Evolutionary conservation across 2,329 filamentous ascomycete species (phyloP).

Genomic region (Aureobasidium sp.): DNA sequence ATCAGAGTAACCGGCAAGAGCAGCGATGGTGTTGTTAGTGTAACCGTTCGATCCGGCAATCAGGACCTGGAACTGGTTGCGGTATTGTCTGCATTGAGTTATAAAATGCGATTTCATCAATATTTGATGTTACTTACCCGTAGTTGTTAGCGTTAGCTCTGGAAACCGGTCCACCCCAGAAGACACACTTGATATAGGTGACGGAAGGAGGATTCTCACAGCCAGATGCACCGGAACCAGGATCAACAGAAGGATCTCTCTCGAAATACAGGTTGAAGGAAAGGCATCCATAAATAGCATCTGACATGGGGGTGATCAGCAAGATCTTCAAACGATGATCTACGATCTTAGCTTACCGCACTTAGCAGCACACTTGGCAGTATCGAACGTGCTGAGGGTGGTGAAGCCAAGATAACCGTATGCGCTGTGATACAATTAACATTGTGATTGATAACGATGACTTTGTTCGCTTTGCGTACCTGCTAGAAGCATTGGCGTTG

Average conservation of each 20-base stretch:
- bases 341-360: slow-evolving; percentile 13
- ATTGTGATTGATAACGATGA: neutral
- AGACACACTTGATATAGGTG: slow-evolving; percentile 17
- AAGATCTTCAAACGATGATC: neutral
- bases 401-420: slow-evolving; percentile 5
- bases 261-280: slow-evolving; percentile 22
- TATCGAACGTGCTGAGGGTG: slow-evolving; percentile 15
- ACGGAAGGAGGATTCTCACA: slow-evolving; percentile 2
- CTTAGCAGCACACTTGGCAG: slow-evolving; percentile 15
- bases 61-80: slow-evolving; percentile 29
- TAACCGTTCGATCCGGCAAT: slow-evolving; percentile 37
- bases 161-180: slow-evolving; percentile 14
- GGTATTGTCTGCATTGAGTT: slow-evolving; percentile 17
- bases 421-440: neutral
- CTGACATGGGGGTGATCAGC: neutral
- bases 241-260: slow-evolving; percentile 3
- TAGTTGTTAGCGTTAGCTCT: slow-evolving; percentile 24
- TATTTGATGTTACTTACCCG: slow-evolving; percentile 14
- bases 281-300: slow-evolving; percentile 14
- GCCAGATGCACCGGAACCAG: neutral
- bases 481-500: slow-evolving; percentile 13
- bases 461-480: neutral
- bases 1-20: slow-evolving; percentile 15
- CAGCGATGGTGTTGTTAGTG: slow-evolving; percentile 15
- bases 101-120: neutral